phyloP scores from a whole-genome alignment of 495 filamentous ascomycete species.

The Aspergillus mulundensis region DNA sequence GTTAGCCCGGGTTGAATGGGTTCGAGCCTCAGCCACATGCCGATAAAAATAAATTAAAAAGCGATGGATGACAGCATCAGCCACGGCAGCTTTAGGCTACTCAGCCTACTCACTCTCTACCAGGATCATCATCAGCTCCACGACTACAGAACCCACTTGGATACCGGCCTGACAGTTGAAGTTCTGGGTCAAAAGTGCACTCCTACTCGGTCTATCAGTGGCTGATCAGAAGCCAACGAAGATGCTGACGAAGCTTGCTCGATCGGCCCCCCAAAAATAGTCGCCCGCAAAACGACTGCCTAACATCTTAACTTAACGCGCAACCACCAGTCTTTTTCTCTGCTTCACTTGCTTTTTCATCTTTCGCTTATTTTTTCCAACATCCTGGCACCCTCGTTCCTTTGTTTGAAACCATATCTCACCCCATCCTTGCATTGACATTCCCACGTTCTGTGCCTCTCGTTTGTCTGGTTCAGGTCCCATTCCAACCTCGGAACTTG shows the following conservation, averaged over 20 bases:
- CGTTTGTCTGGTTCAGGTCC: slow-evolving; percentile 13
- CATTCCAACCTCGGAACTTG: slow-evolving; percentile 5
- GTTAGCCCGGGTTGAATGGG: background rate
- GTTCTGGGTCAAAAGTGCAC: background rate
- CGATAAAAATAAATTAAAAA: slow-evolving; percentile 9
- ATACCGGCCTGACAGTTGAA: background rate
- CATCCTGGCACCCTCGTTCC: background rate
- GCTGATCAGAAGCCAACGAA: slow-evolving; percentile 3
- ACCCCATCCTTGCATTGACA: background rate
- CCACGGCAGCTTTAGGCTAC: slow-evolving; percentile 5
- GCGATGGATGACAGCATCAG: slow-evolving; percentile 1
- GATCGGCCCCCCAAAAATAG: slow-evolving; percentile 14
- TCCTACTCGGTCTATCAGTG: background rate
- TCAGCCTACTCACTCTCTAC: background rate
- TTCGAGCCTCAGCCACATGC: slow-evolving; percentile 4
- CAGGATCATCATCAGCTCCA: slow-evolving; percentile 4
- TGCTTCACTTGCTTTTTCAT: background rate
- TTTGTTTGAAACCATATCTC: background rate
- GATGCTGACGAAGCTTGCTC: slow-evolving; percentile 13
- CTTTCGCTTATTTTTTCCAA: background rate
- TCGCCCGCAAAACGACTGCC: slow-evolving; percentile 14
- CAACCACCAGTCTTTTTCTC: slow-evolving; percentile 2
- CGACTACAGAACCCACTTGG: background rate
- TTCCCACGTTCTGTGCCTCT: slow-evolving; percentile 5
- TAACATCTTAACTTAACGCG: slow-evolving; percentile 7